These are phyloP conservation scores for Fomes fomentarius DNA, from an alignment of 1,284 basidiomycete genomes.

Conservation along the genomic window DNA sequence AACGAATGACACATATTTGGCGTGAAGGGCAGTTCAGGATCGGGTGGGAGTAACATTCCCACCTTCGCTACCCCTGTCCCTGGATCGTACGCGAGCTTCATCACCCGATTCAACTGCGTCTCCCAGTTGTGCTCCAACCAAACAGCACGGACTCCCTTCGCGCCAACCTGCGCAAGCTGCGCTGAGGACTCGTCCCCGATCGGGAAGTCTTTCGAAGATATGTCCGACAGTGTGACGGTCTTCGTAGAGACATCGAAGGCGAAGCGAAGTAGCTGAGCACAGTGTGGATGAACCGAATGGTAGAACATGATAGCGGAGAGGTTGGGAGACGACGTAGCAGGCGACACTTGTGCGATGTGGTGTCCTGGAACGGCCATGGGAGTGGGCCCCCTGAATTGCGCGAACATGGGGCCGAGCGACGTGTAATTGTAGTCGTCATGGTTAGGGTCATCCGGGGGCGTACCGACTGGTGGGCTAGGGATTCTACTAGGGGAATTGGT, in stretches of 20 bases:
- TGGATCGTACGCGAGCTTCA: constrained; percentile 46
- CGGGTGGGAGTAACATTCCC: constrained; percentile 42
- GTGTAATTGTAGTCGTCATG: constrained; percentile 17
- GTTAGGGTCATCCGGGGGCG: constrained; percentile 3
- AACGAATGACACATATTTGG: constrained; percentile 45
- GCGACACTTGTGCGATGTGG: constrained; percentile 29
- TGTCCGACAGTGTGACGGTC: constrained; percentile 6
- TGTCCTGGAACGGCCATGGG: constrained; percentile 23
- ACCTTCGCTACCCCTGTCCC: constrained; percentile 21
- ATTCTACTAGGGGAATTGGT: constrained; percentile 7
- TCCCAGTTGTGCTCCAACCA: constrained; percentile 58
- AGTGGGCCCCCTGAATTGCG: constrained; percentile 25
- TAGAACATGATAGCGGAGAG: constrained; percentile 31
- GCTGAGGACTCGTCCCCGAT: constrained; percentile 37
- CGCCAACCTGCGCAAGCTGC: constrained; percentile 50
- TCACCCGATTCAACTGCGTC: constrained; percentile 47
- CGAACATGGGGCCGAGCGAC: constrained; percentile 25
- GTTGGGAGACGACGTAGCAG: constrained; percentile 18
- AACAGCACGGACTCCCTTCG: constrained; percentile 48
- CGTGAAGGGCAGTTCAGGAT: constrained; percentile 51
- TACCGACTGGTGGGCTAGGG: constrained; percentile 4
- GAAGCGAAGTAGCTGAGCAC: constrained; percentile 31
- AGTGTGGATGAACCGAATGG: constrained; percentile 22
- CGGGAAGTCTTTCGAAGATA: constrained; percentile 20
- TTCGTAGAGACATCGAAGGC: constrained; percentile 15